These are phyloP conservation scores for Arthrobotrys entomopaga DNA, from an alignment of 2,329 filamentous ascomycete genomes.

Conservation along the genomic window DNA sequence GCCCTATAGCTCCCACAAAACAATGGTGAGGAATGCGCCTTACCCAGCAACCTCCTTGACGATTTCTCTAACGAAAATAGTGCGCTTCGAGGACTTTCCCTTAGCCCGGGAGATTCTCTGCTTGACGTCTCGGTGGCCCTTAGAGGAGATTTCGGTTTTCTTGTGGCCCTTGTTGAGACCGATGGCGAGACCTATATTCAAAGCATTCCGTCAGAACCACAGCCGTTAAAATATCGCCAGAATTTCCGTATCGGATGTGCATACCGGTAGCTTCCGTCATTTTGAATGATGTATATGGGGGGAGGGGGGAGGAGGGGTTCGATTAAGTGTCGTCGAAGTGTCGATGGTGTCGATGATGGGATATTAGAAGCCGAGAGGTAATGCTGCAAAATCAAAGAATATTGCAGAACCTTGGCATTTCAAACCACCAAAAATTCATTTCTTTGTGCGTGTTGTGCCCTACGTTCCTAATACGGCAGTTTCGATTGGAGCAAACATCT, in stretches of 20 bases:
- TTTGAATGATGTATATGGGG: slow-evolving; percentile 35
- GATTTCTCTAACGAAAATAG: slow-evolving; percentile 94
- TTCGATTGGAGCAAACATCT: slow-evolving; percentile 35
- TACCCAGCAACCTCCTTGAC: slow-evolving; percentile 98
- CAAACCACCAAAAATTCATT: slow-evolving; percentile 36
- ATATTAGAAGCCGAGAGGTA: slow-evolving; percentile 26
- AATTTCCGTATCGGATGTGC: background rate
- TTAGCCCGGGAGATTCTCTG: slow-evolving; percentile 85
- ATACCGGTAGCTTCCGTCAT: slow-evolving; percentile 52
- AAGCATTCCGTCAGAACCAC: slow-evolving; percentile 44
- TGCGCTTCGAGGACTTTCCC: slow-evolving; percentile 96
- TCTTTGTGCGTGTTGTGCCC: slow-evolving; percentile 54
- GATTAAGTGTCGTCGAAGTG: slow-evolving; percentile 19
- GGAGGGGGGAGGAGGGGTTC: slow-evolving; percentile 17
- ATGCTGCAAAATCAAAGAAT: slow-evolving; percentile 42
- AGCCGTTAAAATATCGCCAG: slow-evolving; percentile 2
- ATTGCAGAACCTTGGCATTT: slow-evolving; percentile 43
- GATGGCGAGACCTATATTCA: slow-evolving; percentile 58
- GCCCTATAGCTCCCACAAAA: too few relatives aligned
- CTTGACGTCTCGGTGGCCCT: slow-evolving; percentile 74
- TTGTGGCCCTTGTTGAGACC: slow-evolving; percentile 69
- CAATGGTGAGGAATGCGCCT: slow-evolving; percentile 64
- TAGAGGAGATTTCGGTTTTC: slow-evolving; percentile 68
- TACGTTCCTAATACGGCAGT: slow-evolving; percentile 29
- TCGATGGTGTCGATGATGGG: slow-evolving; percentile 47